Evolutionary conservation across 2,329 filamentous ascomycete species (phyloP), one percentile per base, ranked within the genome.

Genomic region (Diaporthe citriasiana): DNA sequence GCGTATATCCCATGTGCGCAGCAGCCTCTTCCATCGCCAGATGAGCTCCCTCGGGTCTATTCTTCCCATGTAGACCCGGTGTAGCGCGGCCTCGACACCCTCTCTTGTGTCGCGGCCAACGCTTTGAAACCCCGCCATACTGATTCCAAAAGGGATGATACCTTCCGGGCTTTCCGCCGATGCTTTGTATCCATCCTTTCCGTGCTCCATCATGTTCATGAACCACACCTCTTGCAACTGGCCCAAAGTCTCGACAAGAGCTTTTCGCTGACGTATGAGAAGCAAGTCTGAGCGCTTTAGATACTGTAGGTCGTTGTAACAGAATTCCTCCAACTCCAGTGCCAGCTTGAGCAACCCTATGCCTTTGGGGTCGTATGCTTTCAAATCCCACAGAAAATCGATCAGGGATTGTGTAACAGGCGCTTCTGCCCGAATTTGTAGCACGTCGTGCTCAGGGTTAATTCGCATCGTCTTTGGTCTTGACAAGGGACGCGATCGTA

Each of bases 361-460:
- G 2, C 35, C 59, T 15, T 63, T 71, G 3, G 74, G 74, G 33
- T 75, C 74, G 25, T 75, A 74, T 1, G 74, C 74, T 17, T 71
- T 73, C 53, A 75, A 30, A n/a, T 75, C 74, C 72, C 72, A 75
- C 12, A 75, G 60, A 30, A 75, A 75, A 12, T 75, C 74, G 68
- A 75, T 30, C n/a, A 75, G 17, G 4, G 74, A 57, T 15, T 70
- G 51, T 15, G 38, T 55, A 17, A 74, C 60, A 12, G 74, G 74
- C 9, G 63, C 60, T 12, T 72, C 33, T 40, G 71, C 74, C 13
- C 8, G 7, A 17, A 75, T 50, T 4, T 74, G 68, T 1, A 75
- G 53, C 4, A 71, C 15, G 33, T 75, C 74, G 40, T 75, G 68
- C 53, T 75, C 74, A 1, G 74, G 74, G 33, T 74, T 75, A 22